Evolutionary conservation across 768 basidiomycete genomes (phyloP).

Genomic region (Lentinula lateritia): DNA sequence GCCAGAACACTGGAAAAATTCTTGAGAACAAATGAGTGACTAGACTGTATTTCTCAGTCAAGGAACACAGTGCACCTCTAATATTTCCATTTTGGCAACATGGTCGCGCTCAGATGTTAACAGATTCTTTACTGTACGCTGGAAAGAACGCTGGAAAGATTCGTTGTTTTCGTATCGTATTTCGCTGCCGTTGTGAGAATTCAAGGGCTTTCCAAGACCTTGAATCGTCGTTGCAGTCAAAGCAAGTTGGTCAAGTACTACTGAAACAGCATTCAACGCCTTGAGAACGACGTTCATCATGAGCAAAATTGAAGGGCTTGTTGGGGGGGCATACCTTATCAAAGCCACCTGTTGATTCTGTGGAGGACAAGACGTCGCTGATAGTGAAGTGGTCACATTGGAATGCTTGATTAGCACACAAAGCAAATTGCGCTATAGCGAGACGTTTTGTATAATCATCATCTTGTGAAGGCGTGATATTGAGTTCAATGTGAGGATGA

Average conservation of each 20-base stretch:
- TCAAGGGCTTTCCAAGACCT: neutral
- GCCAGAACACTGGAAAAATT: neutral
- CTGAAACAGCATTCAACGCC: slow-evolving; percentile 1
- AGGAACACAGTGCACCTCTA: neutral
- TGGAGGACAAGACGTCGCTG: neutral
- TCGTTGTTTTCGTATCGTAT: neutral
- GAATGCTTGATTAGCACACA: neutral
- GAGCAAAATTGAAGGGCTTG: neutral
- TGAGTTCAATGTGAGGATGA: neutral
- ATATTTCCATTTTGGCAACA: neutral
- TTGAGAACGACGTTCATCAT: neutral
- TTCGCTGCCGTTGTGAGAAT: neutral
- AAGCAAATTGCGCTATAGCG: slow-evolving; percentile 6
- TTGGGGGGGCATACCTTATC: neutral
- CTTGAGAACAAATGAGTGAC: neutral
- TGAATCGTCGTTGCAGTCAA: neutral
- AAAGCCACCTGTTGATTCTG: neutral
- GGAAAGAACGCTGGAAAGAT: neutral
- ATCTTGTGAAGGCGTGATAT: neutral
- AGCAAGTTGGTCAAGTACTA: neutral
- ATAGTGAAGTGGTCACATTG: slow-evolving; percentile 1
- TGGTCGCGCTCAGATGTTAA: neutral
- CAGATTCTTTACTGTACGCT: neutral
- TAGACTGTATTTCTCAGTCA: neutral
- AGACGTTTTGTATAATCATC: neutral